A percentile compares a stretch with the other conserved stretches of the same genome.
Conservation (phyloP, 1,139 yeast genomes). For the Taphrina confusa region DNA sequence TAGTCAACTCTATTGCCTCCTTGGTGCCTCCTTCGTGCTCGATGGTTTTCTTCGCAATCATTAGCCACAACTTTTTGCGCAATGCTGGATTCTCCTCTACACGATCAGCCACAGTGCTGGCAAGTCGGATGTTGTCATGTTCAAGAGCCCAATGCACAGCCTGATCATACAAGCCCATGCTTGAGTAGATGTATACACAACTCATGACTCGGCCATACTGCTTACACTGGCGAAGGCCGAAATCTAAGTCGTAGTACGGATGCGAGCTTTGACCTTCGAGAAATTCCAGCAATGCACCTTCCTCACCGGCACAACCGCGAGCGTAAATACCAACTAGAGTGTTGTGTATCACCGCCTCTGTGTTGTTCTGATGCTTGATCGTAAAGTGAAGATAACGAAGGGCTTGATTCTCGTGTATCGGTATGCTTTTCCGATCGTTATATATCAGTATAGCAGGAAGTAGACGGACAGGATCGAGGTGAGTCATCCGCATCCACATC, state of each 20-base stretch:
- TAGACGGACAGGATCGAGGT: slow-evolving; percentile 60
- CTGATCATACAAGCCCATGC: slow-evolving; percentile 70
- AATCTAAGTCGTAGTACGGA: slow-evolving; percentile 63
- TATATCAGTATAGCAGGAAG: slow-evolving; percentile 76
- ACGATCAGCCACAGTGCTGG: slow-evolving; percentile 59
- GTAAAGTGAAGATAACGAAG: slow-evolving; percentile 63
- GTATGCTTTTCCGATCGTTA: slow-evolving; percentile 45
- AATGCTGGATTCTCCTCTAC: slow-evolving; percentile 53
- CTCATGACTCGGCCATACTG: slow-evolving; percentile 60
- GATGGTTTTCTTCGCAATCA: slow-evolving; percentile 64
- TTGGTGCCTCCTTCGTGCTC: slow-evolving; percentile 44
- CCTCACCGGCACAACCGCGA: slow-evolving; percentile 54
- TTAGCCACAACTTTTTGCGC: slow-evolving; percentile 73
- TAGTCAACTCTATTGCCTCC: slow-evolving; percentile 51
- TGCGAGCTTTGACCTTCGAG: slow-evolving; percentile 48
- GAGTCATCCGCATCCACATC: slow-evolving; percentile 67
- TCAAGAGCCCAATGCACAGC: slow-evolving; percentile 75
- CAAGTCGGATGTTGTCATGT: slow-evolving; percentile 62
- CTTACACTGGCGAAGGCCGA: slow-evolving; percentile 72
- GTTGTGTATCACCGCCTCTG: slow-evolving; percentile 63
- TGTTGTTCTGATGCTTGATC: slow-evolving; percentile 56
- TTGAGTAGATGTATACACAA: slow-evolving; percentile 69
- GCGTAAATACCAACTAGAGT: slow-evolving; percentile 72
- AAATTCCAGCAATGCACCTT: slow-evolving; percentile 54
- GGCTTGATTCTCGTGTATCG: slow-evolving; percentile 58